These are phyloP conservation scores for Euphorbia peplus DNA, from an alignment of 345 rosid genomes.

Conservation along the genomic window DNA sequence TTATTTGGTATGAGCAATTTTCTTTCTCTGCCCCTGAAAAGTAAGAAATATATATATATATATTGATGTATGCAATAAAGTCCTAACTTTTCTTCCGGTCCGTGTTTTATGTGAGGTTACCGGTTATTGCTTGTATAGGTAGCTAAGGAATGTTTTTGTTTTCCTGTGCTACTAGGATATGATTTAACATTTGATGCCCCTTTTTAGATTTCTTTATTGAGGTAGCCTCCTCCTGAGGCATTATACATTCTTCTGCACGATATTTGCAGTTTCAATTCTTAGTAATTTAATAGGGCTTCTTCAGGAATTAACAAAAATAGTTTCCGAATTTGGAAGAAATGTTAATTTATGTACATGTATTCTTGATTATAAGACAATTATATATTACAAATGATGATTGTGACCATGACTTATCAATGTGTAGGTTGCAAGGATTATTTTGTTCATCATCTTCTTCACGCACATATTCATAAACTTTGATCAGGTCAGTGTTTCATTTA, in stretches of 20 bases:
- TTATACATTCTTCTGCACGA: neutral
- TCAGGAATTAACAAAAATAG: neutral
- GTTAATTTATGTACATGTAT: neutral
- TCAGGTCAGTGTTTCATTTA: conserved; percentile 43
- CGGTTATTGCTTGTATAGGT: neutral
- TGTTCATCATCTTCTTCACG: conserved; percentile 60
- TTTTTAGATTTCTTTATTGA: neutral
- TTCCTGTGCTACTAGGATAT: neutral
- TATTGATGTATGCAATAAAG: neutral
- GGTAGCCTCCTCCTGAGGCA: neutral
- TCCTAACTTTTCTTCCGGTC: neutral
- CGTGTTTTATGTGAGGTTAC: neutral
- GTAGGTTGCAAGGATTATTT: conserved; percentile 70
- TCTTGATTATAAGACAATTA: neutral
- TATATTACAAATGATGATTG: neutral
- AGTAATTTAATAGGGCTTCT: neutral
- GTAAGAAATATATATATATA: neutral
- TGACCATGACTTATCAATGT: conserved; percentile 8
- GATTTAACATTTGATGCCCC: neutral
- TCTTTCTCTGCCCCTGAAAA: neutral
- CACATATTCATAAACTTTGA: conserved; percentile 66
- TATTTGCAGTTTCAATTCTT: neutral
- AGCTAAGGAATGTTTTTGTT: neutral
- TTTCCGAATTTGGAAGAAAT: neutral
- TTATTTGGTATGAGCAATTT: no score